Evolutionary conservation across 2,329 filamentous ascomycete genomes (phyloP).

Genomic region (Corinectria fuckeliana): DNA sequence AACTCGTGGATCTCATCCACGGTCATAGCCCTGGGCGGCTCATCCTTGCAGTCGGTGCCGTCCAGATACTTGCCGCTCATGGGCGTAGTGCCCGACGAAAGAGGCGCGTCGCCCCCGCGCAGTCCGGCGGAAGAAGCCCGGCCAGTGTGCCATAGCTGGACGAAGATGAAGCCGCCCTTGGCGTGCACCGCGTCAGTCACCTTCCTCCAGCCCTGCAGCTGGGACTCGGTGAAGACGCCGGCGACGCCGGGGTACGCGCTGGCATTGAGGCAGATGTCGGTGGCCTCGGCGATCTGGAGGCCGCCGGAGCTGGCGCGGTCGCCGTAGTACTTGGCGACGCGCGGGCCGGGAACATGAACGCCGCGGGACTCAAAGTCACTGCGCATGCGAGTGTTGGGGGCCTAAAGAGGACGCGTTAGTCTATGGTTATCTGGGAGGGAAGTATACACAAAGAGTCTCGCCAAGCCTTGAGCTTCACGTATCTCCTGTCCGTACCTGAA

Average conservation of each 20-base stretch:
- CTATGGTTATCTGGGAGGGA: too few species aligned
- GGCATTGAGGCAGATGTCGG: constrained; percentile 39
- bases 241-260: constrained; percentile 40
- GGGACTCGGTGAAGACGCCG: constrained; percentile 39
- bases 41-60: constrained; percentile 33
- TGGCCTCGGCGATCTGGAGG: constrained; percentile 41
- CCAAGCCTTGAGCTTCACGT: too few species aligned
- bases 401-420: constrained; percentile 8
- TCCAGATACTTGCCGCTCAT: constrained; percentile 57
- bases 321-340: constrained; percentile 39
- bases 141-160: constrained; percentile 68
- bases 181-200: constrained; percentile 39
- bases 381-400: constrained; percentile 33
- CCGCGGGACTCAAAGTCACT: constrained; percentile 42
- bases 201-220: constrained; percentile 39
- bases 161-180: constrained; percentile 54
- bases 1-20: constrained; percentile 68
- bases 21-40: constrained; percentile 67
- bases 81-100: constrained; percentile 37
- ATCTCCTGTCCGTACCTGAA: constrained; percentile 44
- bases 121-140: constrained; percentile 51
- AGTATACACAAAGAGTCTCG: too few species aligned
- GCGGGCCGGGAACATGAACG: constrained; percentile 41
- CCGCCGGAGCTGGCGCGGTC: constrained; percentile 44
- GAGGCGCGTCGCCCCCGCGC: constrained; percentile 29